Evolutionary conservation across 257 asterid species (phyloP).

Genomic region (Scutellaria baicalensis): DNA sequence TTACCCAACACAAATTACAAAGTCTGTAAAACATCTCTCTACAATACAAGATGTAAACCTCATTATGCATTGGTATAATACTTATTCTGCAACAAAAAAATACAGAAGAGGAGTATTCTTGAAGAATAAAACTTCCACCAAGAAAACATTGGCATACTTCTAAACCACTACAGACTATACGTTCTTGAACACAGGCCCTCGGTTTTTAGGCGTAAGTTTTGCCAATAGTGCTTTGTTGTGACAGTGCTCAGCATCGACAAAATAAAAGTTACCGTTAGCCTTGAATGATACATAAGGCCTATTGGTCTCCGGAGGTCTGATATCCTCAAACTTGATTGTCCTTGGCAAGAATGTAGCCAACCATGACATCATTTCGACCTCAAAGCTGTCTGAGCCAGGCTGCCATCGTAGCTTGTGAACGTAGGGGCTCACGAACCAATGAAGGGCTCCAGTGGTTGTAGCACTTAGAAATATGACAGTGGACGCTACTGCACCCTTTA

Average conservation of each 20-base stretch:
- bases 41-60: neutral
- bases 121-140: neutral
- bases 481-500: slow-evolving; percentile 92
- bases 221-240: slow-evolving; percentile 83
- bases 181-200: slow-evolving; percentile 68
- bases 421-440: slow-evolving; percentile 97
- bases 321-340: slow-evolving; percentile 83
- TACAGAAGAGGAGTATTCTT: neutral
- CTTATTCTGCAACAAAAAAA: neutral
- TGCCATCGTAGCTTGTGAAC: slow-evolving; percentile 90
- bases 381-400: slow-evolving; percentile 89
- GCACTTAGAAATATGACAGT: slow-evolving; percentile 70
- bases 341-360: slow-evolving; percentile 52
- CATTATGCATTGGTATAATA: neutral
- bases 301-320: slow-evolving; percentile 65
- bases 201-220: slow-evolving; percentile 61
- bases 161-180: neutral
- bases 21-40: neutral
- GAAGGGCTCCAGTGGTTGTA: slow-evolving; percentile 83
- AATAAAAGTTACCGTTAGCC: slow-evolving; percentile 67
- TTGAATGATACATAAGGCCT: slow-evolving; percentile 86
- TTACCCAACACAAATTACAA: neutral
- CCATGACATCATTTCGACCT: slow-evolving; percentile 97
- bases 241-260: slow-evolving; percentile 81
- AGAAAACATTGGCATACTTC: neutral